Percentiles rank a stretch among this genome's conserved stretches.
phyloP scores from a whole-genome alignment of 495 filamentous ascomycete species.

The Annulohypoxylon maeteangense region DNA sequence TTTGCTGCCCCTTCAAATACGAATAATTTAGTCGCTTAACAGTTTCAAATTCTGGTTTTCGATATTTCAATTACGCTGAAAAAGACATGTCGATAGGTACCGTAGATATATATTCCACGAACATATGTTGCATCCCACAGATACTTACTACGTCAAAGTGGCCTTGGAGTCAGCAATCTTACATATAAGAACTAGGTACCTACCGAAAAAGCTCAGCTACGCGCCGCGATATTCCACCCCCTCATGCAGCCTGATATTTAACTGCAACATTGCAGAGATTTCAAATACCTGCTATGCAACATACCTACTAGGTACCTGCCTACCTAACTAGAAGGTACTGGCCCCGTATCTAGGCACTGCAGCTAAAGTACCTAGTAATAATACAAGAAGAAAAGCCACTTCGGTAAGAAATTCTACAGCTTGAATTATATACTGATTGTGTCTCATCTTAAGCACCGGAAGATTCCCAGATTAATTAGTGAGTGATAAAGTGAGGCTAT shows the following conservation, averaged over 20 bases:
- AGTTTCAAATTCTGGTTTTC: neutral
- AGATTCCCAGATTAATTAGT: neutral
- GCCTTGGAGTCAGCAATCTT: too few relatives aligned
- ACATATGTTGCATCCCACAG: too few relatives aligned
- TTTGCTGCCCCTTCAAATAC: too few relatives aligned
- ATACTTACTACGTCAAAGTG: too few relatives aligned
- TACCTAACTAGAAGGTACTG: neutral
- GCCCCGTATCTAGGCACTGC: too few relatives aligned
- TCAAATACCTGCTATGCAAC: neutral
- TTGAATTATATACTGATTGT: neutral
- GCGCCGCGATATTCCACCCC: neutral
- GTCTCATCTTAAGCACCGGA: neutral
- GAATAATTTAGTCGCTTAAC: neutral
- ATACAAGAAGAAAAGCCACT: neutral
- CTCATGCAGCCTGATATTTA: neutral
- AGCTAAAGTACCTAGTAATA: neutral
- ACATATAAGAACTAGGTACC: too few relatives aligned
- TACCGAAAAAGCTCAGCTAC: neutral
- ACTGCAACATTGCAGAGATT: neutral
- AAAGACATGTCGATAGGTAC: too few relatives aligned
- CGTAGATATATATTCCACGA: too few relatives aligned
- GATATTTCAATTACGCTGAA: too few relatives aligned
- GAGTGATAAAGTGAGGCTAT: neutral
- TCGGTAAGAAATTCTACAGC: neutral
- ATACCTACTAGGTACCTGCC: too few relatives aligned